phyloP scores from a whole-genome alignment of 140 eudicot genomes.

The Bidens hawaiensis region DNA sequence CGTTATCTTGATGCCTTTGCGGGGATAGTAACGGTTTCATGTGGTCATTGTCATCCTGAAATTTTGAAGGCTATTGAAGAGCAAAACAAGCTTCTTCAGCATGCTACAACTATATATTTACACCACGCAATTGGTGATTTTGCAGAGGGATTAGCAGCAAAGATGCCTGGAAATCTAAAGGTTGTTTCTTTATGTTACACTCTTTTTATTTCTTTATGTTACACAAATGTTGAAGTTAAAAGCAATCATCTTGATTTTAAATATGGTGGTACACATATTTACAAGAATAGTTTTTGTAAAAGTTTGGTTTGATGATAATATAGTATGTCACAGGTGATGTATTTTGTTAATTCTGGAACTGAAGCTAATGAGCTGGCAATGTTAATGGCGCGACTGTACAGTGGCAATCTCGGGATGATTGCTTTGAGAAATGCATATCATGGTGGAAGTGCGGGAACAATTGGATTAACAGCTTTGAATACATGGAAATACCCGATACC shows the following conservation, averaged over 20 bases:
- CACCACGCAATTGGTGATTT: slow-evolving; percentile 92
- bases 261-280: background rate
- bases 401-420: slow-evolving; percentile 73
- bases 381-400: slow-evolving; percentile 79
- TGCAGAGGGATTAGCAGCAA: slow-evolving; percentile 85
- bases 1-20: slow-evolving; percentile 96
- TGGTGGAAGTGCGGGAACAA: slow-evolving; percentile 81
- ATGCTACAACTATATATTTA: slow-evolving; percentile 85
- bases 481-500: slow-evolving; percentile 72
- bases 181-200: slow-evolving; percentile 20
- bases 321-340: slow-evolving; percentile 62
- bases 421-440: slow-evolving; percentile 85
- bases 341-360: slow-evolving; percentile 89
- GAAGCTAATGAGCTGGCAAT: slow-evolving; percentile 92
- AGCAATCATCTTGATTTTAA: background rate
- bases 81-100: slow-evolving; percentile 86
- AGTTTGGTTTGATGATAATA: slow-evolving; percentile 1
- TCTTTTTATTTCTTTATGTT: background rate
- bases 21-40: slow-evolving; percentile 86
- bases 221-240: background rate
- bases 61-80: slow-evolving; percentile 57
- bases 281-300: background rate
- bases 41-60: slow-evolving; percentile 97
- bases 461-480: slow-evolving; percentile 81
- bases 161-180: slow-evolving; percentile 91